Evolutionary conservation across 495 filamentous ascomycete species (phyloP).

Genomic region (Trichoderma reesei): DNA sequence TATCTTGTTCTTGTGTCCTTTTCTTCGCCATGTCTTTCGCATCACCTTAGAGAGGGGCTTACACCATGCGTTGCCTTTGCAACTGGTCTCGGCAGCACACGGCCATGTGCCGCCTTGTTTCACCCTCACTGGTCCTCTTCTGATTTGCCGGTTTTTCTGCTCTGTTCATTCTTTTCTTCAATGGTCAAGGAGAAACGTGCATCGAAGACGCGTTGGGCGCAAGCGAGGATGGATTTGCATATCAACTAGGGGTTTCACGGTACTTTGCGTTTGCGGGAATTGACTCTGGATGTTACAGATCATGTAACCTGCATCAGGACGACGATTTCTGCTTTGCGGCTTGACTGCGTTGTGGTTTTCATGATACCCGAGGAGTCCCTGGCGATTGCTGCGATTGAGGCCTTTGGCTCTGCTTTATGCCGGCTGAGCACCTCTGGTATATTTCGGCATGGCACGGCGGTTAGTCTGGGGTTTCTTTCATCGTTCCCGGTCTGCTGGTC

Average conservation of each 20-base stretch:
- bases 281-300: slow-evolving; percentile 3
- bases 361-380: slow-evolving; percentile 5
- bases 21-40: slow-evolving; percentile 1
- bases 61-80: not conserved
- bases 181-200: not conserved
- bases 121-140: not conserved
- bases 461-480: no score
- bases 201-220: not conserved
- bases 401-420: no score
- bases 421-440: no score
- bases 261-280: not conserved
- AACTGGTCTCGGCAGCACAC: not conserved
- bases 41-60: not conserved
- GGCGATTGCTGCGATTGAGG: not conserved
- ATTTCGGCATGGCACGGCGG: not conserved
- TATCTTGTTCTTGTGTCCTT: not conserved
- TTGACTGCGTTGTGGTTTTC: slow-evolving; percentile 1
- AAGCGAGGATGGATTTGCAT: not conserved
- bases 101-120: not conserved
- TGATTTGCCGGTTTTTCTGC: not conserved
- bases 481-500: no score
- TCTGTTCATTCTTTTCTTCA: not conserved
- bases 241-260: slow-evolving; percentile 1
- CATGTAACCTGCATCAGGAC: slow-evolving; percentile 6
- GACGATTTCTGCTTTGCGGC: slow-evolving; percentile 3